Evolutionary conservation across 1,284 basidiomycete genomes (phyloP).

Genomic region (Ustilago nuda): DNA sequence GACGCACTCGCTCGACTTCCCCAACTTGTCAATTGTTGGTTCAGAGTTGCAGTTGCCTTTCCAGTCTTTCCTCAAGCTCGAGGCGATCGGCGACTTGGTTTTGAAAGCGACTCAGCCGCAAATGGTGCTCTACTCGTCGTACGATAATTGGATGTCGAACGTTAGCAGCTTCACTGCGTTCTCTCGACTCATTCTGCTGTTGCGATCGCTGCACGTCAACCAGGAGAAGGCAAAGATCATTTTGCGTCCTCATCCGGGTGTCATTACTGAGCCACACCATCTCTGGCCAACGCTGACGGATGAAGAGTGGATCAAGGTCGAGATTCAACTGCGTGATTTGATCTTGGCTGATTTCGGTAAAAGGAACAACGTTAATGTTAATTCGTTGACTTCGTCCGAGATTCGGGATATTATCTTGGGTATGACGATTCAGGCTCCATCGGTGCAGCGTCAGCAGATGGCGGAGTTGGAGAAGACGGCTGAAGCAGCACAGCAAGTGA

Average conservation of each 20-base stretch:
- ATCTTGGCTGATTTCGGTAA: slow-evolving; percentile 90
- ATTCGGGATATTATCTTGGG: slow-evolving; percentile 73
- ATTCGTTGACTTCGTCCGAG: slow-evolving; percentile 93
- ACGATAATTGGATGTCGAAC: slow-evolving; percentile 98
- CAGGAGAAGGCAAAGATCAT: slow-evolving; percentile 94
- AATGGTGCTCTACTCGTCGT: slow-evolving; percentile 98
- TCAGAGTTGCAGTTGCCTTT: slow-evolving; percentile 97
- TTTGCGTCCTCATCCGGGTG: slow-evolving; percentile 72
- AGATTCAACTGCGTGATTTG: slow-evolving; percentile 82
- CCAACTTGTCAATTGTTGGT: slow-evolving; percentile 99
- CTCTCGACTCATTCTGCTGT: slow-evolving; percentile 92
- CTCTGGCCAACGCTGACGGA: slow-evolving; percentile 96
- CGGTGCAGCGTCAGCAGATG: slow-evolving; percentile 95
- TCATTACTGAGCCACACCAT: slow-evolving; percentile 94
- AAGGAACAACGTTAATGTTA: slow-evolving; percentile 98
- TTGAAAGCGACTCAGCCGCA: slow-evolving; percentile 97
- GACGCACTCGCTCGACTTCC: slow-evolving; percentile 97
- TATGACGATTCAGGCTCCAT: slow-evolving; percentile 90
- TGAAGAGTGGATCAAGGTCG: slow-evolving; percentile 99
- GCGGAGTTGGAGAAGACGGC: slow-evolving; percentile 94
- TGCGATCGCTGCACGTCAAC: slow-evolving; percentile 98
- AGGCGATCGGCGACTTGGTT: slow-evolving; percentile 98
- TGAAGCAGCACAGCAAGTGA: slow-evolving; percentile 93
- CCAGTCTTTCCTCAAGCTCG: slow-evolving; percentile 99
- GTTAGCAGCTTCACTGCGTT: slow-evolving; percentile 99